phyloP scores from a whole-genome alignment of 306 rosid genomes.

The Oemleria cerasiformis region DNA sequence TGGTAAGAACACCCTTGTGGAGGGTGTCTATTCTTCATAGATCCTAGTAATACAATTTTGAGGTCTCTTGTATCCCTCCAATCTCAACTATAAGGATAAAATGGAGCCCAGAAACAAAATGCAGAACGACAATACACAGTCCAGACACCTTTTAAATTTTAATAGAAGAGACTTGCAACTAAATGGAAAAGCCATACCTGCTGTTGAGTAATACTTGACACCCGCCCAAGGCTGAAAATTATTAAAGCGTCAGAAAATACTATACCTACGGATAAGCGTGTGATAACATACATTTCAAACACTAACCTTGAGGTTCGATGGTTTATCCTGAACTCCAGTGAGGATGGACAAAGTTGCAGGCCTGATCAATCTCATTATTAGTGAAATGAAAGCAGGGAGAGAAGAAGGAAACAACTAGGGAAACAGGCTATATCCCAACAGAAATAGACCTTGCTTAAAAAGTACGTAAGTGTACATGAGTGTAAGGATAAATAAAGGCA shows the following conservation, averaged over 20 bases:
- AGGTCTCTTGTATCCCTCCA: background rate
- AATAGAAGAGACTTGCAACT: constrained; percentile 3
- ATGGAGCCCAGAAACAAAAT: constrained; percentile 16
- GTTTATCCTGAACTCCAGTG: constrained; percentile 44
- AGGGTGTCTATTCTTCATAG: background rate
- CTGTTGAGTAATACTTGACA: constrained; percentile 68
- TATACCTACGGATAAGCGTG: constrained; percentile 8
- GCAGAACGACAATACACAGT: constrained; percentile 20
- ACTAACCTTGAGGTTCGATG: constrained; percentile 61
- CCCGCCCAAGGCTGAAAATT: constrained; percentile 51
- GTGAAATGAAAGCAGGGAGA: constrained; percentile 25
- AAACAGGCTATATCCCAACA: background rate
- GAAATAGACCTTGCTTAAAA: background rate
- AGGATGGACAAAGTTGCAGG: constrained; percentile 37
- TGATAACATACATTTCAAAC: constrained; percentile 25
- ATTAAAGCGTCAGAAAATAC: constrained; percentile 32
- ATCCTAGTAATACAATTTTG: background rate
- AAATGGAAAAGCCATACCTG: constrained; percentile 48
- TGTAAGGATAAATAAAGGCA: background rate
- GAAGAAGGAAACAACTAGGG: background rate
- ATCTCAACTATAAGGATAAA: too few species aligned
- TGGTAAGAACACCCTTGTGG: background rate
- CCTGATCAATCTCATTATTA: constrained; percentile 58
- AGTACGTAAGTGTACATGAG: background rate
- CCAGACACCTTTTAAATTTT: background rate